Conservation (phyloP, 345 rosid genomes). For the Euphorbia peplus region DNA sequence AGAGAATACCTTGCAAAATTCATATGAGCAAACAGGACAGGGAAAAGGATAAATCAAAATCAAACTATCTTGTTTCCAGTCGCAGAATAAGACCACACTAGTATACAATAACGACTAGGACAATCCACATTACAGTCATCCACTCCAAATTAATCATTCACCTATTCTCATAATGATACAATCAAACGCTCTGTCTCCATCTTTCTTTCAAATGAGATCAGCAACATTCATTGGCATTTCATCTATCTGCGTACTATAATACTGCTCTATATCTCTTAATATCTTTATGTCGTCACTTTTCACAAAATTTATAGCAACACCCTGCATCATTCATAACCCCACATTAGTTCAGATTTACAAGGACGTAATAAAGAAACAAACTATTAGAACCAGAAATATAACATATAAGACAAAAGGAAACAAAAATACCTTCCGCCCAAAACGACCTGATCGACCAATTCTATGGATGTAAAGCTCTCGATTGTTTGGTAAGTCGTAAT, state of each 20-base stretch:
- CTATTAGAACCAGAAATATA: not conserved
- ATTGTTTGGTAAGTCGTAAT: conserved; percentile 94
- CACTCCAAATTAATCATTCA: not conserved
- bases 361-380: too few species aligned
- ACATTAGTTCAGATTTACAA: not conserved
- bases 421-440: conserved; percentile 82
- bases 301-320: conserved; percentile 88
- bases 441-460: conserved; percentile 97
- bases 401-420: not conserved
- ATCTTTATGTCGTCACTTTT: conserved; percentile 87
- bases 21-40: too few species aligned
- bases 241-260: conserved; percentile 91
- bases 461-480: conserved; percentile 98
- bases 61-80: not conserved
- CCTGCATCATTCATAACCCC: conserved; percentile 49
- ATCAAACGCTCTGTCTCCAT: not conserved
- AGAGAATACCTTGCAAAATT: too few species aligned
- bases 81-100: too few species aligned
- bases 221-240: conserved; percentile 97
- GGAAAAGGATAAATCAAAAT: too few species aligned
- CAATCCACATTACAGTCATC: not conserved
- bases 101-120: too few species aligned
- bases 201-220: conserved; percentile 71
- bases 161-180: not conserved
- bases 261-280: conserved; percentile 82